These are phyloP conservation scores for Saccharomyces hybrid DNA, from an alignment of 1,139 yeast species.

Conservation along the genomic window DNA sequence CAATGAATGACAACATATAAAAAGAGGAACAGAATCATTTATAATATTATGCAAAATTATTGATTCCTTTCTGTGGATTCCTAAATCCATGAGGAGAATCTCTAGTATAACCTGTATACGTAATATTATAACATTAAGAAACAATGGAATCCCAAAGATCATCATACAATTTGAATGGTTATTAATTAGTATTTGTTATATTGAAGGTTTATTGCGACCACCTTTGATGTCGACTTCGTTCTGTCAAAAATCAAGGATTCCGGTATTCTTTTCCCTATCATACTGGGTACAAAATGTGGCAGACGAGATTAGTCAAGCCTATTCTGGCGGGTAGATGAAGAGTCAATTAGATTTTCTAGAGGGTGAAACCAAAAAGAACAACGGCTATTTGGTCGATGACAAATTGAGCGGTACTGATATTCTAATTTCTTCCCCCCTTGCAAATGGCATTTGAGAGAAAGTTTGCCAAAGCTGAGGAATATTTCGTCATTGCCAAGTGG, in stretches of 20 bases:
- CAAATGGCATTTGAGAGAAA: conserved; percentile 15
- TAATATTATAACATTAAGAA: too few species aligned
- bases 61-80: too few species aligned
- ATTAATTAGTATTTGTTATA: too few species aligned
- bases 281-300: conserved; percentile 38
- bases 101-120: too few species aligned
- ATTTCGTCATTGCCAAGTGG: conserved; percentile 19
- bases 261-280: conserved; percentile 43
- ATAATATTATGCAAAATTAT: too few species aligned
- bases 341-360: conserved; percentile 40
- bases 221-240: conserved; percentile 40
- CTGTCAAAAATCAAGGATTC: conserved; percentile 36
- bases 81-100: too few species aligned
- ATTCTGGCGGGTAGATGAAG: conserved; percentile 39
- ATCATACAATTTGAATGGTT: too few species aligned
- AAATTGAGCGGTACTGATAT: conserved; percentile 55
- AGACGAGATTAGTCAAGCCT: conserved; percentile 39
- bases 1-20: too few species aligned
- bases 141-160: too few species aligned
- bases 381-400: conserved; percentile 49
- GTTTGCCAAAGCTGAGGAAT: conserved; percentile 13
- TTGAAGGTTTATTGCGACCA: conserved; percentile 55
- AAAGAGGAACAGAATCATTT: too few species aligned
- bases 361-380: conserved; percentile 34
- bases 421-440: conserved; percentile 43